Base-by-base conservation (phyloP, 306 rosid genomes). In the Lablab purpureus region DNA sequence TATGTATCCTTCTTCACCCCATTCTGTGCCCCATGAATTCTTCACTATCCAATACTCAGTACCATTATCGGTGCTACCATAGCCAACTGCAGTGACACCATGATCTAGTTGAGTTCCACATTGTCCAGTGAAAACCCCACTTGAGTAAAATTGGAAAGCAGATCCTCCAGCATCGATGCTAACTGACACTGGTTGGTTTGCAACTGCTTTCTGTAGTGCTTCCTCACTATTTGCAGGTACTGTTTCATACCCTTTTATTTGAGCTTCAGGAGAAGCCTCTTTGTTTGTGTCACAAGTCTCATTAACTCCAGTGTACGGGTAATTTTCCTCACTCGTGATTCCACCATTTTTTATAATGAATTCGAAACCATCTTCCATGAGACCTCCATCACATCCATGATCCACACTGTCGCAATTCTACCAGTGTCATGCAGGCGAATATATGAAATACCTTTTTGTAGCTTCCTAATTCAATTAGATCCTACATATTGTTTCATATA, bases 1-100 rank as follows among this genome's bases (percentile, higher is more conserved):
- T 12, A 79, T 41, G 49, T 84, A 84, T 10, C 87, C 87, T 23
- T 74, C 14, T 40, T 84, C 87, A 68, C 87, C 84, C 84, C 86
- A 82, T 4, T 7, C 12, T 2, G 81, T 82, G 3, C 85, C 81
- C 86, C 86, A 83, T 18, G 83, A 78, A 67, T 83, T 79, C 75
- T 84, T 84, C 23, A 84, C 69, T 3, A 82, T 5, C 85, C 85
- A 82, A 62, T 76, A 82, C 3, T 82, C 68, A 14, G 62, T 70
- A 8, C 85, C 85, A 82, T 76, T 27, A 82, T 51, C 56, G 2
- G 51, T 80, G 3, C 10, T 40, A 2, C 78, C 85, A 62, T 82
- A 82, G 71, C 85, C 82, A 76, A 82, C 69, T 1, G 75, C 75
- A 1, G 75, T 77, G 7, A 82, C 85, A 77, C 82, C 88, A 30